Conservation (phyloP, 495 filamentous ascomycete genomes). For the Penicillium fimorum region DNA sequence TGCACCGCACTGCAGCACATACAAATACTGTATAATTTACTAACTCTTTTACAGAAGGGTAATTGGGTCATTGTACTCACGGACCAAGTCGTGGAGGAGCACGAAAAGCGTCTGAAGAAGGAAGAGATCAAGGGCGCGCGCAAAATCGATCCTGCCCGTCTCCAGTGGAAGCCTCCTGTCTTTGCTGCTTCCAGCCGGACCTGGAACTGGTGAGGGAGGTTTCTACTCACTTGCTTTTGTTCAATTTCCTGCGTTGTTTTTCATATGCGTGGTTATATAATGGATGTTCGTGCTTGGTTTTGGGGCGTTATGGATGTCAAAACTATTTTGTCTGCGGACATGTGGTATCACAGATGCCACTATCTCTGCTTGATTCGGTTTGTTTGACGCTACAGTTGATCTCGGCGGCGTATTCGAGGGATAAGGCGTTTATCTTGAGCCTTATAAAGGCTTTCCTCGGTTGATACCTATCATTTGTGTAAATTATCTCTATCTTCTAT, state of each 20-base stretch:
- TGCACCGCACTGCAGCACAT: neutral
- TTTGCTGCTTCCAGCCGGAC: slow-evolving; percentile 86
- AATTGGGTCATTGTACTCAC: slow-evolving; percentile 90
- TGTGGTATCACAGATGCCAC: neutral
- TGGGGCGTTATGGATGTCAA: slow-evolving; percentile 4
- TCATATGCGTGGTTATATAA: slow-evolving; percentile 8
- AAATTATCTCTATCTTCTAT: neutral
- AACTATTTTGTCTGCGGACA: neutral
- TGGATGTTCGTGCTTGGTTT: slow-evolving; percentile 8
- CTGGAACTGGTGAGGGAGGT: slow-evolving; percentile 80
- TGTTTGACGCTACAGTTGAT: neutral
- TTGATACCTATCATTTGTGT: neutral
- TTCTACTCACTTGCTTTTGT: slow-evolving; percentile 1
- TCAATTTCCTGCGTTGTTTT: neutral
- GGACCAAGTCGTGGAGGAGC: slow-evolving; percentile 73
- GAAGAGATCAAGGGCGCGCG: slow-evolving; percentile 76
- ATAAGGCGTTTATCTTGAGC: slow-evolving; percentile 4
- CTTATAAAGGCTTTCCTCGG: neutral
- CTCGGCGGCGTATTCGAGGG: neutral
- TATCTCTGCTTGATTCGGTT: neutral
- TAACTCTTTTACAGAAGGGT: slow-evolving; percentile 60
- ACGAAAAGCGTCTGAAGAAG: slow-evolving; percentile 67
- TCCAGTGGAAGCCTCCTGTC: slow-evolving; percentile 95
- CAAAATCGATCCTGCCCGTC: slow-evolving; percentile 68
- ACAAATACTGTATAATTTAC: neutral